Evolutionary conservation across 169 alveolate genomes (phyloP), one percentile per base, ranked within the genome.

Genomic region (Eimeria sp.): DNA sequence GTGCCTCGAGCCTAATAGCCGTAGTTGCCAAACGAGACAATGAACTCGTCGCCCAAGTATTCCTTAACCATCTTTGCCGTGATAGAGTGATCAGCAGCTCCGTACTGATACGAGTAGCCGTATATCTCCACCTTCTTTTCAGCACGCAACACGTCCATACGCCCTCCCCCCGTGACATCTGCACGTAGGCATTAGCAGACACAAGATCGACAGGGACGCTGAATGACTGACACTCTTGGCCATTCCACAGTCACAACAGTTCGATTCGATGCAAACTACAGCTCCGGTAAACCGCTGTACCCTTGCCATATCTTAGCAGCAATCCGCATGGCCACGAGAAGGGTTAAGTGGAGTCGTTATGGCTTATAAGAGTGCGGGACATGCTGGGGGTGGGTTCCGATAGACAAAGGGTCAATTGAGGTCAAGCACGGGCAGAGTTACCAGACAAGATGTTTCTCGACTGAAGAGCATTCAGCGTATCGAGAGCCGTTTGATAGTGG

Each of bases 61-160:
- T 92, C 84, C 65, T 92, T 92, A 14, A 92, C 58, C 83, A 92
- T 87, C 92, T 92, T 87, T 58, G 96, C 96, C 30, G 96, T 92
- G n/a, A 78, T 82, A 25, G 96, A 61, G 34, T 92, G 96, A 25
- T 92, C 96, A 6, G 96, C 96, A 25, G 92, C 84, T 18, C 96
- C 96, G 92, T 80, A 92, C 93, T 92, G 96, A 89, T 92, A 92
- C 5, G 96, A 92, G 54, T 92, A 87, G 27, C 96, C 96, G 65
- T 92, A 92, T 20, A 92, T 92, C 75, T 92, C 88, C 27, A 92
- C 89, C 84, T 92, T 73, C 75, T 61, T 78, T 45, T 92, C 96
- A 14, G 49, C 76, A 63, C 65, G 67, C 73, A 87, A 67, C 27
- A 87, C 89, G 25, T 82, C 92, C 67, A 92, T 92, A 25, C 96